phyloP scores from a whole-genome alignment of 2,329 filamentous ascomycete species.

The Grosmannia penicillata region DNA sequence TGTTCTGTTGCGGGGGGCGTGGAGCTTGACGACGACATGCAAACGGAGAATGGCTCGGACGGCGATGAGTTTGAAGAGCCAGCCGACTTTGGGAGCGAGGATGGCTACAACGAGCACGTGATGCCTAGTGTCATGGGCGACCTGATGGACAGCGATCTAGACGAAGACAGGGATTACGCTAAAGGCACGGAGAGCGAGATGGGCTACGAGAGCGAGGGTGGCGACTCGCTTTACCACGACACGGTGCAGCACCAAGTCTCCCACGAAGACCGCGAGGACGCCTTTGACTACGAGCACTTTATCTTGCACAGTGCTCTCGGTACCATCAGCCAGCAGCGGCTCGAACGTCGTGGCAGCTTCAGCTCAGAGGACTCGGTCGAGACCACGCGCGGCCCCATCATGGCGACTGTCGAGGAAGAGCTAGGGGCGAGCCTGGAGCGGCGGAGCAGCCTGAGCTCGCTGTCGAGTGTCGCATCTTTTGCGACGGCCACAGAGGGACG shows the following conservation, averaged over 20 bases:
- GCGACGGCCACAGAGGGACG: slow-evolving; percentile 28
- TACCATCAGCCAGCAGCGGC: slow-evolving; percentile 45
- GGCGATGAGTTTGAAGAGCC: slow-evolving; percentile 16
- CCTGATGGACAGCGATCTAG: slow-evolving; percentile 13
- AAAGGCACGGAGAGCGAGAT: background rate
- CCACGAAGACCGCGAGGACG: slow-evolving; percentile 86
- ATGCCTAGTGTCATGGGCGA: too few species aligned
- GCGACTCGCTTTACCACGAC: slow-evolving; percentile 50
- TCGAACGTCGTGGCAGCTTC: slow-evolving; percentile 33
- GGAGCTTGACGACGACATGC: slow-evolving; percentile 24
- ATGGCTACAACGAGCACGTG: slow-evolving; percentile 9
- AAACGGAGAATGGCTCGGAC: slow-evolving; percentile 22
- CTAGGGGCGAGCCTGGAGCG: background rate
- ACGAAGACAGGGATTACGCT: slow-evolving; percentile 16
- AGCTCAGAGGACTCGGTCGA: slow-evolving; percentile 47
- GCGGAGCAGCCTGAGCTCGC: slow-evolving; percentile 12
- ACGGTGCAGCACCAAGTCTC: slow-evolving; percentile 46
- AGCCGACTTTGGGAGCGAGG: slow-evolving; percentile 15
- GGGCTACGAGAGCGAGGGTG: slow-evolving; percentile 42
- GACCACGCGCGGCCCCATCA: slow-evolving; percentile 38
- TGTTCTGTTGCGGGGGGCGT: slow-evolving; percentile 8
- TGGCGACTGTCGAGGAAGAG: slow-evolving; percentile 8
- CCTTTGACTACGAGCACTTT: slow-evolving; percentile 94
- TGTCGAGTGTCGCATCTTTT: slow-evolving; percentile 29
- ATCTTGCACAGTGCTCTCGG: slow-evolving; percentile 88